Evolutionary conservation across 1,284 basidiomycete genomes (phyloP).

Genomic region (Papiliotrema laurentii): DNA sequence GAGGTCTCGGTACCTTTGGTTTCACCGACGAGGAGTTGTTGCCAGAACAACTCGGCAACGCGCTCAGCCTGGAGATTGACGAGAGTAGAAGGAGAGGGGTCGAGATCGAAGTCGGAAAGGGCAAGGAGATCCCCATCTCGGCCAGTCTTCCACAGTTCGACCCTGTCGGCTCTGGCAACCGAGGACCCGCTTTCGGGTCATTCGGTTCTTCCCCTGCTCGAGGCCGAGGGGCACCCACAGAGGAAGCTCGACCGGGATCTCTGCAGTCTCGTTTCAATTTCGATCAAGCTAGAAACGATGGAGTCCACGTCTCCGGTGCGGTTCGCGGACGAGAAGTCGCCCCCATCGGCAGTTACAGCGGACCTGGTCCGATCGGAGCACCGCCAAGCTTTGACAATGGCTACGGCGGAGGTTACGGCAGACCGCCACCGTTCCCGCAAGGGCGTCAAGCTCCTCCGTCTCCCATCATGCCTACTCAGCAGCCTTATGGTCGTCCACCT

Average conservation of each 20-base stretch:
- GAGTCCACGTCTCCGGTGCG: background rate
- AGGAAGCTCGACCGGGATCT: background rate
- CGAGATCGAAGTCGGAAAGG: slow-evolving; percentile 13
- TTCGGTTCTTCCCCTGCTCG: slow-evolving; percentile 15
- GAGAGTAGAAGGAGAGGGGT: slow-evolving; percentile 32
- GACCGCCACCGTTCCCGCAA: too few relatives aligned
- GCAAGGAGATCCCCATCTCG: slow-evolving; percentile 3
- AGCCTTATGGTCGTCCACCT: too few relatives aligned
- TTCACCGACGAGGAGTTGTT: slow-evolving; percentile 73
- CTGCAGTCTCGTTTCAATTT: slow-evolving; percentile 17
- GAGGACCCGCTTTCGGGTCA: slow-evolving; percentile 3
- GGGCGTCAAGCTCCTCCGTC: too few relatives aligned
- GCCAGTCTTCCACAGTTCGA: background rate
- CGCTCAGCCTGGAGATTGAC: slow-evolving; percentile 59
- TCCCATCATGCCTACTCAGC: too few relatives aligned
- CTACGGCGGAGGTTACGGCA: too few relatives aligned
- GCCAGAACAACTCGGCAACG: slow-evolving; percentile 59
- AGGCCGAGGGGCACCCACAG: slow-evolving; percentile 5
- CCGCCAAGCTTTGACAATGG: background rate
- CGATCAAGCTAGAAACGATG: slow-evolving; percentile 8
- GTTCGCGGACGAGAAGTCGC: background rate
- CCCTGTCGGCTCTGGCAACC: background rate
- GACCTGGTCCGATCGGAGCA: slow-evolving; percentile 13
- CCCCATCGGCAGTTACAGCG: background rate
- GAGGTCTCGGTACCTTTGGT: slow-evolving; percentile 33